Conservation (phyloP, 768 basidiomycete genomes). For the Sporobolomyces phaffii region DNA sequence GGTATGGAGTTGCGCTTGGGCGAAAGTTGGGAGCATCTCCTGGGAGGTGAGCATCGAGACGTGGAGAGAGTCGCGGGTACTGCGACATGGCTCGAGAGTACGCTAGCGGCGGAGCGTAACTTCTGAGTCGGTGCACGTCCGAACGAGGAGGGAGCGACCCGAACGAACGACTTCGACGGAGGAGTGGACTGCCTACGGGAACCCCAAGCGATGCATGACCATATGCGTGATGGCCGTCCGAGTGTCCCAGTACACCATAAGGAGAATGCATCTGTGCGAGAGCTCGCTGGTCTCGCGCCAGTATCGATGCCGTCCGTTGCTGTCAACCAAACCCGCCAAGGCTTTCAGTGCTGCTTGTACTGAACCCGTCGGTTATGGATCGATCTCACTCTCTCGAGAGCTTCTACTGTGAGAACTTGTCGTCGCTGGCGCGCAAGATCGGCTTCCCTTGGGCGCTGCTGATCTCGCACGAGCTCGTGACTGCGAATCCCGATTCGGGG, state of each 20-base stretch:
- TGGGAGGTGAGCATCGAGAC: not conserved
- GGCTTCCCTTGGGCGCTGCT: no score
- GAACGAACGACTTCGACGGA: constrained; percentile 12
- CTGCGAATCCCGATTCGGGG: no score
- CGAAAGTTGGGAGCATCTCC: not conserved
- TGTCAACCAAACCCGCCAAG: no score
- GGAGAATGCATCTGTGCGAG: no score
- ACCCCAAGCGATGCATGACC: not conserved
- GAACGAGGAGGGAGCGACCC: not conserved
- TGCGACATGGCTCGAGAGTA: no score
- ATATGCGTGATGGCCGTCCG: not conserved
- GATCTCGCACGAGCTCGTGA: no score
- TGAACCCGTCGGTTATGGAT: no score
- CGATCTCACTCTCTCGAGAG: no score
- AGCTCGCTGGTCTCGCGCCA: constrained; percentile 13
- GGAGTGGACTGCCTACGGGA: not conserved
- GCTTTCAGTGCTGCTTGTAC: no score
- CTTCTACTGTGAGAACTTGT: no score
- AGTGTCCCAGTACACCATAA: not conserved
- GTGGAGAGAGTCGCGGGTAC: not conserved
- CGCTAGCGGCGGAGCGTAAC: no score
- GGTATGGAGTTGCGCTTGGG: not conserved
- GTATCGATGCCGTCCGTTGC: not conserved
- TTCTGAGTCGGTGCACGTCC: not conserved
- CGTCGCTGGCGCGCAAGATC: no score